Conservation (phyloP, 306 rosid species). For the Trifolium pratense region DNA sequence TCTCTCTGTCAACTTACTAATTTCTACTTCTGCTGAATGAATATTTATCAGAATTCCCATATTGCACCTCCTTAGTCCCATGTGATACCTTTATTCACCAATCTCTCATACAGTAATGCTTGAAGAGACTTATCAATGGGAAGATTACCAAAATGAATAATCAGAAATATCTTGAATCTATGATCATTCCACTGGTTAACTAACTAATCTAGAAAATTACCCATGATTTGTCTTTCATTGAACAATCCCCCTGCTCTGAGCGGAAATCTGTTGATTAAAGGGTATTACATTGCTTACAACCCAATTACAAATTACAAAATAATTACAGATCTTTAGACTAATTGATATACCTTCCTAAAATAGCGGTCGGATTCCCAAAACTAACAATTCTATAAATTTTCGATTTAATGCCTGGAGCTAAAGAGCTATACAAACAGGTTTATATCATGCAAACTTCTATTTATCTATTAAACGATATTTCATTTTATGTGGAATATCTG, state of each 20-base stretch:
- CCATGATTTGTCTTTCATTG: not conserved
- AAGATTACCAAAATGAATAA: not conserved
- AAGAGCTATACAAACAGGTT: slow-evolving; percentile 12
- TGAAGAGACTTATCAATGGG: not conserved
- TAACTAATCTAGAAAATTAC: slow-evolving; percentile 7
- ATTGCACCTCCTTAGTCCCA: not conserved
- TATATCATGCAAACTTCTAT: slow-evolving; percentile 19
- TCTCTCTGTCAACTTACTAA: not conserved
- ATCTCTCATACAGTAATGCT: not conserved
- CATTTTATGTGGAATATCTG: slow-evolving; percentile 8
- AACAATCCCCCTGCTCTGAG: not conserved
- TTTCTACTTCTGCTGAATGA: slow-evolving; percentile 9
- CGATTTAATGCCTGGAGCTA: not conserved
- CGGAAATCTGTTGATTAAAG: slow-evolving; percentile 5
- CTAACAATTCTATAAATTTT: slow-evolving; percentile 32
- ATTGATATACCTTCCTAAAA: slow-evolving; percentile 22
- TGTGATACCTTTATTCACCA: too few species aligned
- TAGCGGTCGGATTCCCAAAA: not conserved
- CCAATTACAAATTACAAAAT: slow-evolving; percentile 14
- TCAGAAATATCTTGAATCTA: not conserved
- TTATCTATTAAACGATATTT: slow-evolving; percentile 18
- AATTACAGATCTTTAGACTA: slow-evolving; percentile 11
- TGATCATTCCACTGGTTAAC: not conserved
- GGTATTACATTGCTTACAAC: not conserved
- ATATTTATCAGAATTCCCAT: slow-evolving; percentile 14